Percentiles rank a stretch among this genome's conserved stretches.
Evolutionary conservation across 2,329 filamentous ascomycete genomes (phyloP).

Genomic region (Botryosphaeria agaves): DNA sequence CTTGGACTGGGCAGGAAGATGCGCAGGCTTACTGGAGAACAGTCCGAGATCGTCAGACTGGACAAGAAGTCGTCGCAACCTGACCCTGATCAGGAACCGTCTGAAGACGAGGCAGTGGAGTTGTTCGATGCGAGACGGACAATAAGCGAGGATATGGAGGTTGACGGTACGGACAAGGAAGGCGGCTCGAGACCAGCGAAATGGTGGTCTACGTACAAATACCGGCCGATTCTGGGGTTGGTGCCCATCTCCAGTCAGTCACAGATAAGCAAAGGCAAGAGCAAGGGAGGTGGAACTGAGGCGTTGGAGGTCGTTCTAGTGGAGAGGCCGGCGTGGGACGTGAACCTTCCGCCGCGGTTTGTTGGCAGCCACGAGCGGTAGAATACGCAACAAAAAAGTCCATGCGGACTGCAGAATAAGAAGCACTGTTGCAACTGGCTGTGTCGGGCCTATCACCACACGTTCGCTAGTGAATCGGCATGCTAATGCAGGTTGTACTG

Average conservation of each 20-base stretch:
- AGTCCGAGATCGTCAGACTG: neutral
- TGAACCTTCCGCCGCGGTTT: conserved; percentile 56
- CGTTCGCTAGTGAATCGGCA: no score
- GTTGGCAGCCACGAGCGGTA: conserved; percentile 15
- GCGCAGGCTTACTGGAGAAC: conserved; percentile 21
- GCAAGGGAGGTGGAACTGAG: conserved; percentile 9
- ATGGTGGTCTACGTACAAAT: conserved; percentile 80
- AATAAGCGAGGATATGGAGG: conserved; percentile 23
- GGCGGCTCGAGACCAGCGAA: conserved; percentile 17
- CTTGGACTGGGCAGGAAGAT: conserved; percentile 29
- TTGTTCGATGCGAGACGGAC: no score
- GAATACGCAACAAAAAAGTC: no score
- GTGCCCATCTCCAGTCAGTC: conserved; percentile 39
- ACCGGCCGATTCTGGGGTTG: conserved; percentile 76
- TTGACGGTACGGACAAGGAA: conserved; percentile 20
- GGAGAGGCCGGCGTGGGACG: conserved; percentile 71
- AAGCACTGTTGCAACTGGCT: no score
- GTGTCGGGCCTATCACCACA: no score
- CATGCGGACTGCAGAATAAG: no score
- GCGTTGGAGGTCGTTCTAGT: conserved; percentile 69
- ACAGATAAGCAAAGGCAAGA: no score
- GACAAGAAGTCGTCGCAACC: no score
- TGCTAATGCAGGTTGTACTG: no score
- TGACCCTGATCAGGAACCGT: conserved; percentile 6
- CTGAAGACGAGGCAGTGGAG: conserved; percentile 12